phyloP scores from a whole-genome alignment of 345 rosid genomes.

The Geranium rotundifolium region DNA sequence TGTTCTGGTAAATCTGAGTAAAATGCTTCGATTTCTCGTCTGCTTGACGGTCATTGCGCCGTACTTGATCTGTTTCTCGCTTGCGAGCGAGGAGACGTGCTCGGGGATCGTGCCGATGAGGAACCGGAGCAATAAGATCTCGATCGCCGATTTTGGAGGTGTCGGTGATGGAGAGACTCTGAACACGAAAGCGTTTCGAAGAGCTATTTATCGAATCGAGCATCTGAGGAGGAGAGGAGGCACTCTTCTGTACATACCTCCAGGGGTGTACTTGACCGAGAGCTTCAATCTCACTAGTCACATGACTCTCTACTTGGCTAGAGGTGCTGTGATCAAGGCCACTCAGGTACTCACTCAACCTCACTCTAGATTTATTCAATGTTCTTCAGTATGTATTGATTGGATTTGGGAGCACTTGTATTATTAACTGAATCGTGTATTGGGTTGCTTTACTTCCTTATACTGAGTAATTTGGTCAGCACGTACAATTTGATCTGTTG shows the following conservation, averaged over 20 bases:
- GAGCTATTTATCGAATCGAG: constrained; percentile 33
- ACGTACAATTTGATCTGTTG: neutral
- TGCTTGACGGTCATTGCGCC: neutral
- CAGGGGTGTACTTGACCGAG: constrained; percentile 44
- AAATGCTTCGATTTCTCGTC: constrained; percentile 3
- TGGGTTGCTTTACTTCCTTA: neutral
- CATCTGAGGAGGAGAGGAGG: constrained; percentile 42
- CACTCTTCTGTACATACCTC: constrained; percentile 38
- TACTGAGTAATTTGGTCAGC: neutral
- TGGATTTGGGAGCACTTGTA: too few species aligned
- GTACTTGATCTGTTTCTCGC: neutral
- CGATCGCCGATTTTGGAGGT: constrained; percentile 41
- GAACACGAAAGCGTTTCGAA: constrained; percentile 43
- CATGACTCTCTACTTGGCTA: constrained; percentile 40
- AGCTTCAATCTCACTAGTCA: constrained; percentile 42
- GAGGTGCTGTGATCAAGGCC: constrained; percentile 38
- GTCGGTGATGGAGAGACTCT: constrained; percentile 40
- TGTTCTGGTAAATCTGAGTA: neutral
- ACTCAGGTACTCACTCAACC: constrained; percentile 20
- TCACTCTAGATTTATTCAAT: neutral
- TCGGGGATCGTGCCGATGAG: constrained; percentile 19
- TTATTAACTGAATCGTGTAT: too few species aligned
- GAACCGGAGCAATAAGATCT: constrained; percentile 15
- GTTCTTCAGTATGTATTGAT: neutral
- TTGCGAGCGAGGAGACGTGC: constrained; percentile 9